Conservation (phyloP, 345 rosid species). For the Lepidium aucheri region DNA sequence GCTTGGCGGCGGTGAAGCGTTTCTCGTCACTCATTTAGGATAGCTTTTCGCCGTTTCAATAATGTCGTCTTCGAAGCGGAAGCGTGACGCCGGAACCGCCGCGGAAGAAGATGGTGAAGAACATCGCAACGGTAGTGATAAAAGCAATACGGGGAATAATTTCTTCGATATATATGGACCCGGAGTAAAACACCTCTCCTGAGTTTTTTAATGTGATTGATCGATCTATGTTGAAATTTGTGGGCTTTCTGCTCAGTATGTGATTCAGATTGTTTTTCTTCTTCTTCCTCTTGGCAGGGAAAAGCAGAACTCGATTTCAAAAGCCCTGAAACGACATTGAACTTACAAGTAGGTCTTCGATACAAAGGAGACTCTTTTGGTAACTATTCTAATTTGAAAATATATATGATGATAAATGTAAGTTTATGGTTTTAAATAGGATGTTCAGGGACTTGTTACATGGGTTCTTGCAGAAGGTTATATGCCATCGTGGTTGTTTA, state of each 20-base stretch:
- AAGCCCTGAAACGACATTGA: constrained; percentile 55
- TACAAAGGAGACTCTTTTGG: not conserved
- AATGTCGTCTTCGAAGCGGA: constrained; percentile 35
- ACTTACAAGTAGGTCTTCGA: constrained; percentile 48
- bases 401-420: not conserved
- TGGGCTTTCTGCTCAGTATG: not conserved
- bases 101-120: constrained; percentile 19
- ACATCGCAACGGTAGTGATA: constrained; percentile 9
- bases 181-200: constrained; percentile 25
- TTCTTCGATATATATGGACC: constrained; percentile 81
- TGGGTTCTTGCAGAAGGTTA: constrained; percentile 93
- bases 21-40: not conserved
- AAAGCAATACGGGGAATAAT: not conserved
- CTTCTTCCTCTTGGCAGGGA: constrained; percentile 39
- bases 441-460: constrained; percentile 91
- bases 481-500: constrained; percentile 90
- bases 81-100: constrained; percentile 21
- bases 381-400: not conserved
- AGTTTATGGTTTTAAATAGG: constrained; percentile 39
- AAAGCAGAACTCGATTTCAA: constrained; percentile 73
- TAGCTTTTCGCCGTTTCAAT: not conserved
- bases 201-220: not conserved
- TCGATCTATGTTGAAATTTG: not conserved
- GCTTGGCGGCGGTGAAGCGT: not conserved
- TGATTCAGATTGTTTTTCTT: not conserved